A percentile compares a stretch with the other conserved stretches of the same genome.
Evolutionary conservation across 139 green algal genomes (phyloP).

Genomic region (Closterium sp.): DNA sequence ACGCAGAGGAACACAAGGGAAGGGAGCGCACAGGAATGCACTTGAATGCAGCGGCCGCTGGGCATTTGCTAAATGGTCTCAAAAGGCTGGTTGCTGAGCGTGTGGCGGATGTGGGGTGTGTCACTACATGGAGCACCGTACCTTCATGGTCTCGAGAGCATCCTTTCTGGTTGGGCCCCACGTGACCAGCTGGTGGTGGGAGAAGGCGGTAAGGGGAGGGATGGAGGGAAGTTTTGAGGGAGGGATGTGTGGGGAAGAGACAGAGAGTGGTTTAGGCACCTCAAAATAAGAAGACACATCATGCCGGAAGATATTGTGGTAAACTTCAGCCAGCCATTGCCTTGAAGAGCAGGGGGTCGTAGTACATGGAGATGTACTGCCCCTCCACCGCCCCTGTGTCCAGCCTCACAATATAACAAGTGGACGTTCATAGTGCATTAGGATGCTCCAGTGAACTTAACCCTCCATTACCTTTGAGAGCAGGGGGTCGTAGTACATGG

Average conservation of each 20-base stretch:
- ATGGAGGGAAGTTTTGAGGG: neutral
- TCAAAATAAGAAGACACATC: too few relatives aligned
- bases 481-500: conserved; percentile 85
- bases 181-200: neutral
- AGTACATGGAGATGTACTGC: conserved; percentile 67
- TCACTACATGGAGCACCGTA: too few relatives aligned
- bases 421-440: neutral
- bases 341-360: conserved; percentile 74
- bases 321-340: too few relatives aligned
- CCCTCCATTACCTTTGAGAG: neutral
- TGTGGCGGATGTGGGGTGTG: too few relatives aligned
- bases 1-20: too few relatives aligned
- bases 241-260: neutral
- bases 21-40: too few relatives aligned
- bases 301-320: neutral
- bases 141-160: neutral
- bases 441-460: too few relatives aligned
- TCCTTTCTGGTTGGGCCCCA: neutral
- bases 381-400: conserved; percentile 68
- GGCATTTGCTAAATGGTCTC: too few relatives aligned
- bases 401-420: conserved; percentile 62
- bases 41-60: too few relatives aligned
- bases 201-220: neutral
- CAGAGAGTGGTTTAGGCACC: too few relatives aligned
- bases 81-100: too few relatives aligned